phyloP scores from a whole-genome alignment of 2,329 filamentous ascomycete genomes.

The Cylindrodendrum hubeiense region DNA sequence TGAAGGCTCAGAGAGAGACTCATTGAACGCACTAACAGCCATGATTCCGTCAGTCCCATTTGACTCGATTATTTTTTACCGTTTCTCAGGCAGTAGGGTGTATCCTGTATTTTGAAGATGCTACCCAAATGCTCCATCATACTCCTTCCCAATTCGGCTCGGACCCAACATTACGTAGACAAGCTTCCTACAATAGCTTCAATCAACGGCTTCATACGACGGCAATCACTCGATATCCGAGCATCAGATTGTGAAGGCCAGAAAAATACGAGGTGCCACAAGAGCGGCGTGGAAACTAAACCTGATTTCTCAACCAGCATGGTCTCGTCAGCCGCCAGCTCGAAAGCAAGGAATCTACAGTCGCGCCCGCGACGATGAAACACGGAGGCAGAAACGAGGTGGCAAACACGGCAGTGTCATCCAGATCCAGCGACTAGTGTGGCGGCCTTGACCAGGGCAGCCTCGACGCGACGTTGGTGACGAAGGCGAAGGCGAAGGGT shows the following conservation, averaged over 20 bases:
- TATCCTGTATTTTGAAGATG: neutral
- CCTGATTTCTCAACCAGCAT: neutral
- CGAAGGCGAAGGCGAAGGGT: neutral
- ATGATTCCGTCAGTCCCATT: neutral
- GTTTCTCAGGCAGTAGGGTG: neutral
- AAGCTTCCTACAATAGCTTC: neutral
- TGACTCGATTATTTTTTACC: neutral
- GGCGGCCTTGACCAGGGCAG: neutral
- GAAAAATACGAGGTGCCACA: neutral
- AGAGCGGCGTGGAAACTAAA: slow-evolving; percentile 1
- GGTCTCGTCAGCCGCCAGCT: neutral
- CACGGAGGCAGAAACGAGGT: neutral
- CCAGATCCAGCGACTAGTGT: neutral
- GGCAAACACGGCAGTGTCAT: neutral
- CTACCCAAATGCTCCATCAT: neutral
- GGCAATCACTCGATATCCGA: neutral
- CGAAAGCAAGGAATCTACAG: neutral
- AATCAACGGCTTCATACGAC: neutral
- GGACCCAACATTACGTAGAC: neutral
- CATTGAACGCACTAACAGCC: neutral
- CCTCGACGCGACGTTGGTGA: neutral
- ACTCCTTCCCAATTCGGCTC: neutral
- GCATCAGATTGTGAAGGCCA: neutral
- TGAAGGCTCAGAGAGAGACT: too few relatives aligned
- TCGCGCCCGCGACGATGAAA: neutral